Percentiles rank a stretch among this genome's conserved stretches.
These are phyloP conservation scores for Aspergillus luchuensis DNA, from an alignment of 2,329 filamentous ascomycete genomes.

Conservation along the genomic window DNA sequence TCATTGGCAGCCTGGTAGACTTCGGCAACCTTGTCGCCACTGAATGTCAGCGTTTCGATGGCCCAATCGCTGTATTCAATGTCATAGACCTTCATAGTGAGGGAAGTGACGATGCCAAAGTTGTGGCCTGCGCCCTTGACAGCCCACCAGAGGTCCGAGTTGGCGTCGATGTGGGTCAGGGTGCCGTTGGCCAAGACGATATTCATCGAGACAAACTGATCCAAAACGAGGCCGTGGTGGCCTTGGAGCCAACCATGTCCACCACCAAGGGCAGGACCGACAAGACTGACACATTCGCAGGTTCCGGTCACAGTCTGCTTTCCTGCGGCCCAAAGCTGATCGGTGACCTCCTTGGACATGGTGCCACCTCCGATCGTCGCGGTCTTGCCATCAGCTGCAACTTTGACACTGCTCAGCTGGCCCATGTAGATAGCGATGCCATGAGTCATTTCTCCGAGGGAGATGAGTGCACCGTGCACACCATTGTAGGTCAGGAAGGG, in stretches of 20 bases:
- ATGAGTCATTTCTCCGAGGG: conserved; percentile 51
- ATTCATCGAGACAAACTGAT: conserved; percentile 56
- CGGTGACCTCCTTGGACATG: conserved; percentile 49
- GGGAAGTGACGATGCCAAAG: conserved; percentile 58
- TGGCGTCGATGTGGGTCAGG: conserved; percentile 40
- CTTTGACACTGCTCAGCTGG: conserved; percentile 43
- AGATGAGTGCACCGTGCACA: conserved; percentile 55
- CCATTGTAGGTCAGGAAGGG: conserved; percentile 59
- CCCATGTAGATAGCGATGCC: conserved; percentile 56
- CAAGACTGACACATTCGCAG: conserved; percentile 55
- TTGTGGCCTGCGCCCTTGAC: conserved; percentile 61
- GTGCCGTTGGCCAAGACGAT: conserved; percentile 56
- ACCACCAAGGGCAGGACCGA: conserved; percentile 58
- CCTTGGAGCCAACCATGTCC: conserved; percentile 60
- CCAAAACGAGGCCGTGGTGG: conserved; percentile 55
- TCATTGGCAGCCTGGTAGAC: conserved; percentile 53
- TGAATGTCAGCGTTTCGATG: conserved; percentile 49
- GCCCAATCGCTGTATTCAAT: conserved; percentile 40
- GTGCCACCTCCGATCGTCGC: conserved; percentile 55
- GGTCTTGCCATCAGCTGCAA: conserved; percentile 48
- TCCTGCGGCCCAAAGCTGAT: conserved; percentile 53
- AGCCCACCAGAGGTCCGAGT: conserved; percentile 59
- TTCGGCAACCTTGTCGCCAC: conserved; percentile 52
- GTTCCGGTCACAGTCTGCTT: conserved; percentile 56
- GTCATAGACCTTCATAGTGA: conserved; percentile 52